Base-by-base conservation (phyloP, 148 eudicot genomes). In the Salicornia ramosissima region DNA sequence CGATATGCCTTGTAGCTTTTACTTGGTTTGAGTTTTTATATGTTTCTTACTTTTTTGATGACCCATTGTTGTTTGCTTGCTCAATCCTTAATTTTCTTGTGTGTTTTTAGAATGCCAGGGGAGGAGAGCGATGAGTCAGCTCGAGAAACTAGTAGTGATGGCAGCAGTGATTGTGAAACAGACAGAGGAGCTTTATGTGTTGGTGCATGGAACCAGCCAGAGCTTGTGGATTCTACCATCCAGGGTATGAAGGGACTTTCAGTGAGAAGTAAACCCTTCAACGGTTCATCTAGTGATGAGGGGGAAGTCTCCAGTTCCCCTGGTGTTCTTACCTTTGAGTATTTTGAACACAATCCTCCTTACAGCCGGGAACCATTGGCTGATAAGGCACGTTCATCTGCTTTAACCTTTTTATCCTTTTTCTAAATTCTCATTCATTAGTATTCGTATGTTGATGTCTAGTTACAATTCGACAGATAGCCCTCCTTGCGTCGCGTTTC, bases 111-210 rank as follows among this genome's bases (percentile, higher is more conserved):
- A 80, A 78, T 86, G 73, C 88, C 86, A 46, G 91, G 89, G 36
- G 96, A 85, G 73, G 96, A 87, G 51, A 94, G 98, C 65, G 98
- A 94, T 78, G 85, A 88, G 71, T 94, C 96, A 55, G 85, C 85
- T 18, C 79, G 87, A 71, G 97, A 82, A 72, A 78, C 87, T 24
- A 87, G 89, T 75, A 94, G 96, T 77, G 89, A 85, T 60, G 86
- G 86, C 40, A 80, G 86, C 71, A 83, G 88, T 56, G 95, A 86
- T 71, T 68, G 67, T 83, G 86, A 79, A 62, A 74, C 69, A 22
- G 88, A 80, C 67, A 81, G 72, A 67, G 83, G 79, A 64, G 71
- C 77, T 53, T 76, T 55, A 68, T 55, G 74, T 45, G 55, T 51
- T 31, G 80, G 83, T 51, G 64, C 64, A 31, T 74, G 71, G 76